A percentile compares a stretch with the other conserved stretches of the same genome.
These are phyloP conservation scores for Simmondsia chinensis DNA, from an alignment of 148 eudicot species.

Conservation along the genomic window DNA sequence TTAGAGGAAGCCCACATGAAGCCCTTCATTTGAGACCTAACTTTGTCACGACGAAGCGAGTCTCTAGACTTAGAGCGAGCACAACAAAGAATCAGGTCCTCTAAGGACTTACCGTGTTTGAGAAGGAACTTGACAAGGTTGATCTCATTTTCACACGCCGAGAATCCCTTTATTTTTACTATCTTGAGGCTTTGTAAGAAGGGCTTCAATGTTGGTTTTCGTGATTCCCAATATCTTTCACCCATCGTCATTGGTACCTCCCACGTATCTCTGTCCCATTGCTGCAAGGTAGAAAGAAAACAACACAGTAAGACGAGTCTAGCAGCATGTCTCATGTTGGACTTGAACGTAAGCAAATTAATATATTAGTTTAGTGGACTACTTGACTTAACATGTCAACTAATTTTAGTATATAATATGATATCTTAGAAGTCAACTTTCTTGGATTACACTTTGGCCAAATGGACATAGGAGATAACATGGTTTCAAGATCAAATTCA, in stretches of 20 bases:
- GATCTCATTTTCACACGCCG: conserved; percentile 27
- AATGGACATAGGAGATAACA: no score
- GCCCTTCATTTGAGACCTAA: conserved; percentile 45
- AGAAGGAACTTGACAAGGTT: conserved; percentile 40
- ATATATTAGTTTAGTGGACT: no score
- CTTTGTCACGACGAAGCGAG: conserved; percentile 24
- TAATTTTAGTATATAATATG: no score
- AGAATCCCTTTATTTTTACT: conserved; percentile 35
- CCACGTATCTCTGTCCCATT: conserved; percentile 39
- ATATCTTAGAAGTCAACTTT: no score
- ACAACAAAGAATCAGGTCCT: conserved; percentile 28
- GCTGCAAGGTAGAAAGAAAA: conserved; percentile 8
- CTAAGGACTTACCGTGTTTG: conserved; percentile 40
- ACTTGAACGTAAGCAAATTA: neutral
- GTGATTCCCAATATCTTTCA: conserved; percentile 39
- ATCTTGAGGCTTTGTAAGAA: conserved; percentile 38
- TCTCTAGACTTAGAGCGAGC: conserved; percentile 18
- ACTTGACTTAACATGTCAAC: no score
- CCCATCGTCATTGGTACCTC: conserved; percentile 16
- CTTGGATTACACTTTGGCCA: no score
- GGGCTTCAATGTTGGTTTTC: conserved; percentile 18
- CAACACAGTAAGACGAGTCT: neutral
- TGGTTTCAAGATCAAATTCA: no score
- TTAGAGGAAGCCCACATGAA: conserved; percentile 37
- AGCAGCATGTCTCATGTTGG: no score